Conservation (phyloP, 2,329 filamentous ascomycete species). For the Pleomassaria siparia region DNA sequence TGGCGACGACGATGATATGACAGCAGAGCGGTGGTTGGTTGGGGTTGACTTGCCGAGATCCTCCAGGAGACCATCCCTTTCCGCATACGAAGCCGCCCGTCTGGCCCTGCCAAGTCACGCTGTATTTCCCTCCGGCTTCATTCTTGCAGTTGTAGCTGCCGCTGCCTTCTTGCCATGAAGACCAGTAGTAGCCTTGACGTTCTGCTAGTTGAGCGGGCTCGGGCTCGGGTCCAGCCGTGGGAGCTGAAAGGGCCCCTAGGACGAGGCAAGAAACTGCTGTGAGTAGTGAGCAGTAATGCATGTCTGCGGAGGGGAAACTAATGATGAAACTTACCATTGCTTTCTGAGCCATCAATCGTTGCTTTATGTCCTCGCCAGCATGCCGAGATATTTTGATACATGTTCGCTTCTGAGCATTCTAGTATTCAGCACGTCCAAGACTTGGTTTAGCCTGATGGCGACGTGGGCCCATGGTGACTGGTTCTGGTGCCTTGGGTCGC, state of each 20-base stretch:
- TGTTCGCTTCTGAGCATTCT: background rate
- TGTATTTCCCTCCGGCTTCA: slow-evolving; percentile 53
- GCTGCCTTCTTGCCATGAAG: slow-evolving; percentile 61
- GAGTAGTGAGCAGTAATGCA: background rate
- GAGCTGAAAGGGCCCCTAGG: background rate
- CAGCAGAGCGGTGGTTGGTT: background rate
- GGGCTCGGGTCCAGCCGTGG: background rate
- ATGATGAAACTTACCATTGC: background rate
- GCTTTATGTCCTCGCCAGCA: background rate
- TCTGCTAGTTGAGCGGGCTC: background rate
- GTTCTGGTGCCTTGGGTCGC: background rate
- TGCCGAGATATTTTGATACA: background rate
- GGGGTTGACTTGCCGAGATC: background rate
- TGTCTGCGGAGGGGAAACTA: background rate
- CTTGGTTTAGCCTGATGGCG: background rate
- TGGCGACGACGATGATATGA: background rate
- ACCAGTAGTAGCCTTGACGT: slow-evolving; percentile 56
- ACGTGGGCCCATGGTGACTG: background rate
- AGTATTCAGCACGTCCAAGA: background rate
- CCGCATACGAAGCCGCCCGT: slow-evolving; percentile 60
- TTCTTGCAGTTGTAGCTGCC: slow-evolving; percentile 58
- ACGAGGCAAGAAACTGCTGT: background rate
- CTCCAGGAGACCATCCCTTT: slow-evolving; percentile 60
- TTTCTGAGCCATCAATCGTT: background rate
- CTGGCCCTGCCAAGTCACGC: slow-evolving; percentile 49